These are phyloP conservation scores for Trichoderma reesei DNA, from an alignment of 495 filamentous ascomycete genomes.

Conservation along the genomic window DNA sequence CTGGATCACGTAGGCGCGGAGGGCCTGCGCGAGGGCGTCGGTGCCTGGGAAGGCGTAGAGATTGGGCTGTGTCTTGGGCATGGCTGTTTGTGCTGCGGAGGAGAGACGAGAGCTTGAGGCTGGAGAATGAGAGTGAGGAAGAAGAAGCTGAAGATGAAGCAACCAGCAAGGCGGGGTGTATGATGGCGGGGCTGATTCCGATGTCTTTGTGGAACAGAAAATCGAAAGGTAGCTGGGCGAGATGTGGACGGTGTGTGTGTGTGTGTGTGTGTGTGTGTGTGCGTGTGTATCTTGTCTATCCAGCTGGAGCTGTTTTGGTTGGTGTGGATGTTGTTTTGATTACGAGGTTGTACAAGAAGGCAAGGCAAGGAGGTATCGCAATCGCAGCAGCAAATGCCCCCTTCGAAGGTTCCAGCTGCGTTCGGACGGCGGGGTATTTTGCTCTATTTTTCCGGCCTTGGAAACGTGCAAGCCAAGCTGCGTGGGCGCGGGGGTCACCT, in stretches of 20 bases:
- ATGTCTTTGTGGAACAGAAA: too few relatives aligned
- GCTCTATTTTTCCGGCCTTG: constrained; percentile 4
- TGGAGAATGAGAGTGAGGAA: neutral
- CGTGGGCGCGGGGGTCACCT: neutral
- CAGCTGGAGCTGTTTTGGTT: neutral
- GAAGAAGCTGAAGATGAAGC: neutral
- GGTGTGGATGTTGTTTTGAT: neutral
- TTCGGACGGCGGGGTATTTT: neutral
- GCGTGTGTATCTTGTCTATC: neutral
- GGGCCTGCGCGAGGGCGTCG: constrained; percentile 57
- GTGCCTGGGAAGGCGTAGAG: constrained; percentile 70
- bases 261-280: neutral
- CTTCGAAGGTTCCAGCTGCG: neutral
- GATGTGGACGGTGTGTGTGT: neutral
- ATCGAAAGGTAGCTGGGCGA: neutral
- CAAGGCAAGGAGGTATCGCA: too few relatives aligned
- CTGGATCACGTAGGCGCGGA: constrained; percentile 71
- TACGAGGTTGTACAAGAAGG: too few relatives aligned
- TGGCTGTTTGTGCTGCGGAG: constrained; percentile 24
- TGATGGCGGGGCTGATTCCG: too few relatives aligned
- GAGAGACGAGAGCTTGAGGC: neutral
- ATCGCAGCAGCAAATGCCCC: too few relatives aligned
- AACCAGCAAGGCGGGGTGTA: too few relatives aligned
- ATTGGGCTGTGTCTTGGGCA: constrained; percentile 63
- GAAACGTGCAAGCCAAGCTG: neutral